Evolutionary conservation across 2,329 filamentous ascomycete species (phyloP), one percentile per base, ranked within the genome.

Genomic region (Fusarium compactum): DNA sequence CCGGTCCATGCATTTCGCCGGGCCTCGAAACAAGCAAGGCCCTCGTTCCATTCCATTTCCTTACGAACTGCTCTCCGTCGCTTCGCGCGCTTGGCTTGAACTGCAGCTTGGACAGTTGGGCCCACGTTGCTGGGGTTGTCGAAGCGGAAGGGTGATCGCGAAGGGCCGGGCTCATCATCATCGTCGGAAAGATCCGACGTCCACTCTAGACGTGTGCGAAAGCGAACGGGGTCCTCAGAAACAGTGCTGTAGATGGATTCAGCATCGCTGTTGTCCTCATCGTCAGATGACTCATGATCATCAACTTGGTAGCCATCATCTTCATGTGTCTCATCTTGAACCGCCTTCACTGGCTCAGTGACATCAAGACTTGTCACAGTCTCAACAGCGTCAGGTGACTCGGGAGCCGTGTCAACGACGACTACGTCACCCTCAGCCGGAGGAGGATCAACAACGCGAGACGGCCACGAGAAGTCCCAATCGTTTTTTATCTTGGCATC

Each of bases 1-100:
- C 92, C 91, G 2, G 94, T 95, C 95, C 95, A 98, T 9, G 89
- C 90, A 80, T 97, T 90, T 51, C 95, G 87, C 62, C 93, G 85
- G 30, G 90, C 88, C 63, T 90, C 87, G 80, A 93, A 98, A 78
- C 91, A 92, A n/a, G 90, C 87, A 60, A 98, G 79, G 0, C 95
- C 95, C 40, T 91, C 85, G 75, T 98, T 98, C 90, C 92, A 97
- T 30, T 83, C 79, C 81, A 90, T 87, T 81, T 93, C 91, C 59
- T 89, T 88, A 66, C 88, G 86, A 52, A 88, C 77, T 51, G 84
- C 86, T 72, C 84, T 86, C 58, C 89, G 84, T 44, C 87, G 84
- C 67, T 85, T 86, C 38, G 88, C 84, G 65, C 85, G 86, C 60
- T 86, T 85, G 46, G 85, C 84, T 7, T 84, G 77, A 6, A 83